Conservation (phyloP, 2,329 filamentous ascomycete genomes). For the Neopestalotiopsis sp. region DNA sequence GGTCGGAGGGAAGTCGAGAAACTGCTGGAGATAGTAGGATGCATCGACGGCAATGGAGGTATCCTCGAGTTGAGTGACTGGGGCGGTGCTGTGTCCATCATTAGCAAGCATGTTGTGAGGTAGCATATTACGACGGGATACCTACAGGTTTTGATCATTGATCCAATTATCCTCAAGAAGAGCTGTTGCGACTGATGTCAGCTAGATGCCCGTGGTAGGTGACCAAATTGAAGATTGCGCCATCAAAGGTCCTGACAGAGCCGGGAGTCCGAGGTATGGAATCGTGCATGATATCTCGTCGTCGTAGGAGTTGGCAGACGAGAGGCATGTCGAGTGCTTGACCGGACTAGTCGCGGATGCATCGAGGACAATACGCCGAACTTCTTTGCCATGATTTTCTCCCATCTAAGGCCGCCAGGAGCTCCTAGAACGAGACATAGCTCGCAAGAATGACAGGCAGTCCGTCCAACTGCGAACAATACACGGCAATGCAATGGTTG, state of each 20-base stretch:
- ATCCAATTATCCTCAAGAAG: slow-evolving; percentile 46
- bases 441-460: not conserved
- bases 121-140: slow-evolving; percentile 5
- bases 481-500: not conserved
- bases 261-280: too few relatives aligned
- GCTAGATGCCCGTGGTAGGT: slow-evolving; percentile 14
- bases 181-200: slow-evolving; percentile 34
- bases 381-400: too few relatives aligned
- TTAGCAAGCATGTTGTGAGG: slow-evolving; percentile 19
- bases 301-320: too few relatives aligned
- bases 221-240: not conserved
- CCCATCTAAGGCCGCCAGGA: too few relatives aligned
- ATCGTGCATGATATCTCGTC: too few relatives aligned
- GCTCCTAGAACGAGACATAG: too few relatives aligned
- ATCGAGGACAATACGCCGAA: too few relatives aligned
- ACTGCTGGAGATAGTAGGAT: slow-evolving; percentile 81
- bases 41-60: slow-evolving; percentile 85
- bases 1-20: slow-evolving; percentile 72
- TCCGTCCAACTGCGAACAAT: not conserved
- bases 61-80: slow-evolving; percentile 74
- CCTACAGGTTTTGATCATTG: slow-evolving; percentile 40
- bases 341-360: too few relatives aligned
- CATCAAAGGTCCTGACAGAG: too few relatives aligned
- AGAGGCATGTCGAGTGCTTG: too few relatives aligned
- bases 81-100: slow-evolving; percentile 52